Conservation (phyloP, 495 filamentous ascomycete species). For the Neurospora tetraspora region DNA sequence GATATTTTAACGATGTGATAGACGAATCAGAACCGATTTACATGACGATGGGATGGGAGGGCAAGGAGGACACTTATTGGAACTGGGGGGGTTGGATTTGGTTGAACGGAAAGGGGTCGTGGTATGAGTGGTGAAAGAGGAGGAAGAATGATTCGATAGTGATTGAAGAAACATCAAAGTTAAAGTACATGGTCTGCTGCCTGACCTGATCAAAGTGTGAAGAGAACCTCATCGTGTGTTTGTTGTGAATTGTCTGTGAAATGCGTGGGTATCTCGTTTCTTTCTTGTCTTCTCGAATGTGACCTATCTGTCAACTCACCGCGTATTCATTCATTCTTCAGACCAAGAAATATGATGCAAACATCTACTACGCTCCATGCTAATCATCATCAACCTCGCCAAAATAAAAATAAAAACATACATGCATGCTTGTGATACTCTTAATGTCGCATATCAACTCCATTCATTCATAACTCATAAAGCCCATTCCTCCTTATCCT, state of each 20-base stretch:
- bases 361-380: neutral
- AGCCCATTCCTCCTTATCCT: slow-evolving; percentile 75
- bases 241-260: neutral
- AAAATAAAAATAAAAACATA: neutral
- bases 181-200: neutral
- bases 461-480: slow-evolving; percentile 39
- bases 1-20: neutral
- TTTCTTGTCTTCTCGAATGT: neutral
- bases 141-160: neutral
- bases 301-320: neutral
- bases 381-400: neutral
- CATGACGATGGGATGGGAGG: neutral
- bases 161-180: neutral
- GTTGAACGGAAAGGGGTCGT: neutral
- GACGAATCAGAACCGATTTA: neutral
- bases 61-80: neutral
- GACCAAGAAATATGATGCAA: neutral
- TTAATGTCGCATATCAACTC: neutral
- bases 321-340: neutral
- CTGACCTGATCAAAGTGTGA: no score
- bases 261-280: neutral
- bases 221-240: no score
- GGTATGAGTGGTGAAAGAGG: neutral
- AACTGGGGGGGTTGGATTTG: neutral
- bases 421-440: neutral